Base-by-base conservation (phyloP, 129 eudicot genomes). In the carrot (Daucus carota) region DNA sequence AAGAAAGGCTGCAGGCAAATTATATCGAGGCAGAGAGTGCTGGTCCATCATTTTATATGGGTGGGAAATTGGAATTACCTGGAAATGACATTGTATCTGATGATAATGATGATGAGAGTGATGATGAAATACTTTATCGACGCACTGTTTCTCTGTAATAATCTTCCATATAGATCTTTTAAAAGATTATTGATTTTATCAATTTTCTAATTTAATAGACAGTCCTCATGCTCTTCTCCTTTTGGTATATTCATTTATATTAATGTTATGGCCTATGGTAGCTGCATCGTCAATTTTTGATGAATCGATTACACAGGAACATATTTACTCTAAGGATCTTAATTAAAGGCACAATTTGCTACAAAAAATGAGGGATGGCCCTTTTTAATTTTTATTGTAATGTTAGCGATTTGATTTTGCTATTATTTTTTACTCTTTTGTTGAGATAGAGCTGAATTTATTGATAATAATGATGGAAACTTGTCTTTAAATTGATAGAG, bases 91-190 rank as follows among this genome's bases (percentile, higher is more conserved):
- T 80, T 82, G 86, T 83, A 47, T 77, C 85, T 6, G 94, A 86
- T 33, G 89, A 80, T 66, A 91, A 89, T 76, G 91, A 89, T 76
- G 89, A 89, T 24, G 95, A 86, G 74, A 89, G 91, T 71, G 95
- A 89, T 54, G 95, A 89, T 79, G 95, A 89, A 77, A 78, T 84
- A 34, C 91, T 89, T 66, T 86, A 84, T 74, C 87, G 91, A 34
- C 95, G 89, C 67, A 89, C 89, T 36, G 89, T 86, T 74, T 89
- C 95, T 33, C 89, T 89, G 57, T 89, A 86, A 79, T 52, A 76
- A 42, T 76, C 47, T 70, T 8, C 44, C 73, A 22, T 22, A n/a
- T 41, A 70, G 7, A 41, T 70, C 74, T 41, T 70, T n/a, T 17
- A 28, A 11, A 38, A 38, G 22, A 10, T 40, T 20, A n/a, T 70